phyloP scores from a whole-genome alignment of 106 monocot species.

The Triglochin maritima region DNA sequence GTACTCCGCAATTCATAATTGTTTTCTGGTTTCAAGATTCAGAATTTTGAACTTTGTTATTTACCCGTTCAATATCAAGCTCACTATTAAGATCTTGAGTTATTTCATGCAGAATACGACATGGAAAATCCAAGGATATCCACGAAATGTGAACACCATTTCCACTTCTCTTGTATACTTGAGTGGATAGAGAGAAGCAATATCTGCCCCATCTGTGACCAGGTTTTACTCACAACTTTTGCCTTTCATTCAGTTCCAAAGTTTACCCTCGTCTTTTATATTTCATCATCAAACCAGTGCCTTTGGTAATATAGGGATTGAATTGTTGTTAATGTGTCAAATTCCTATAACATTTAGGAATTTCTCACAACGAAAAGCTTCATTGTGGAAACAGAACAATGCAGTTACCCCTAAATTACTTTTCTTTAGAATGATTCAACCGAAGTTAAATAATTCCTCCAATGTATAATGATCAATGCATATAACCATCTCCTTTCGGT shows the following conservation, averaged over 20 bases:
- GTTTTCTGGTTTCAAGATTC: constrained; percentile 4
- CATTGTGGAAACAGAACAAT: background rate
- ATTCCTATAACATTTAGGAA: background rate
- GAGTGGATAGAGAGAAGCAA: constrained; percentile 78
- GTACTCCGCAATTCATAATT: background rate
- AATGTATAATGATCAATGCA: too few species aligned
- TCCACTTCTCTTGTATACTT: constrained; percentile 64
- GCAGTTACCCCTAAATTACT: background rate
- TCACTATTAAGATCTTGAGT: background rate
- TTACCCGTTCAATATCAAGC: background rate
- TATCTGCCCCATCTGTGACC: constrained; percentile 58
- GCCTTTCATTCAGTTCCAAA: background rate
- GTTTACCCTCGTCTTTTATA: background rate
- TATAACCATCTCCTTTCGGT: too few species aligned
- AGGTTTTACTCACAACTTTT: constrained; percentile 28
- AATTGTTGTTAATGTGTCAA: background rate
- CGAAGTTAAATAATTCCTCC: too few species aligned
- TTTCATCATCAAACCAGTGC: background rate
- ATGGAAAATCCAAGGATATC: constrained; percentile 47
- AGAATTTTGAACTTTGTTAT: too few species aligned
- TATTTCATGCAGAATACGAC: constrained; percentile 41
- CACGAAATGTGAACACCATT: constrained; percentile 62
- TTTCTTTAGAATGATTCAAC: too few species aligned
- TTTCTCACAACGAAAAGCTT: background rate
- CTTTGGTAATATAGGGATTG: background rate